Base-by-base conservation (phyloP, 768 basidiomycete genomes). In the Termitomyces sp. region DNA sequence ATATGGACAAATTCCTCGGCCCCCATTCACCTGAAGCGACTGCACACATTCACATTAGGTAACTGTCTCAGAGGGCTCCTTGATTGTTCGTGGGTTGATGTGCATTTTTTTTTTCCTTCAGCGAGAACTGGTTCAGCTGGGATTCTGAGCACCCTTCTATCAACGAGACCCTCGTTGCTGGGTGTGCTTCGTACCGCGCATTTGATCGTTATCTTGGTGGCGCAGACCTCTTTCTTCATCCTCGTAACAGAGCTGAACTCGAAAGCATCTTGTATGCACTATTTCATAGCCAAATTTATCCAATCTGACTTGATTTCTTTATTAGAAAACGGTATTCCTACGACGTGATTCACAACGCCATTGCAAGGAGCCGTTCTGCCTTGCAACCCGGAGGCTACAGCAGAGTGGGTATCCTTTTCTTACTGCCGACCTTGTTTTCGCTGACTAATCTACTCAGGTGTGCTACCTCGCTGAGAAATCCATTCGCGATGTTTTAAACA, bases 301-400 rank as follows among this genome's bases (percentile, higher is more conserved):
- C 52, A 37, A 56, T 35, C 59, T 59, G 51, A 51, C 53, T 43
- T 56, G 31, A 53, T 56, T 33, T 47, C 21, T 56, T 33, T 47
- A 19, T 23, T 66, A 91, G 89, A 57, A 78, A 84, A 55, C 78
- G 89, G 65, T 91, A 91, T 64, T 81, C 86, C 0, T 84, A 88
- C 63, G 89, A 91, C 60, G 82, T 84, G 11, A 89, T 92, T 54
- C 91, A 92, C 68, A 92, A 91, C 65, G 80, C 82, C 9, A 89
- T 92, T 65, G 75, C 90, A 17, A 79, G 78, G 56, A 84, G 86
- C 63, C 84, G 84, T 45, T 81, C 83, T 19, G 73, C 81, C 17
- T 73, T 90, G 15, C 78, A 83, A 58, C 76, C 80, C 1, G 83
- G 78, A 30, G 77, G 78, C 15, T 80, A 78, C 60, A 74, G 75